Evolutionary conservation across 768 basidiomycete species (phyloP).

Genomic region (Cystofilobasidium macerans): DNA sequence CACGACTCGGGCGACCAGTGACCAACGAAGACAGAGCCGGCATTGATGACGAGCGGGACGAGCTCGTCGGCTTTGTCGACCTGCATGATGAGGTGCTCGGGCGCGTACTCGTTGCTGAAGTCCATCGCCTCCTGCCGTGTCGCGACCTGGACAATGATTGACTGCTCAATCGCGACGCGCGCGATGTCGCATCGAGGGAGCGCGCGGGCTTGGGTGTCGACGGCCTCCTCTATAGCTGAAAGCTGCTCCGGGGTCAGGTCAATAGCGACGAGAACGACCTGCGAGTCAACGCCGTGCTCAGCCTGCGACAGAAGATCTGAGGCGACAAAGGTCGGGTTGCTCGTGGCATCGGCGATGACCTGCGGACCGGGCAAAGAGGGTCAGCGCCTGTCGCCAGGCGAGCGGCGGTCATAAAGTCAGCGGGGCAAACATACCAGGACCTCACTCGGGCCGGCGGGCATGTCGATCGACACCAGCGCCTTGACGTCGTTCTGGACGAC

Average conservation of each 20-base stretch:
- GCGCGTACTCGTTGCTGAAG: conserved; percentile 96
- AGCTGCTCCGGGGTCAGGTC: conserved; percentile 54
- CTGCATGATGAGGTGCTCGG: conserved; percentile 93
- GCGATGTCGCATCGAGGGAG: conserved; percentile 83
- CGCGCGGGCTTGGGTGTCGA: conserved; percentile 75
- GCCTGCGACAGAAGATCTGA: conserved; percentile 96
- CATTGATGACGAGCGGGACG: conserved; percentile 67
- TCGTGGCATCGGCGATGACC: conserved; percentile 87
- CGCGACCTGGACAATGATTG: conserved; percentile 66
- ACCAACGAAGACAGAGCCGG: conserved; percentile 93
- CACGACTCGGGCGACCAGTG: conserved; percentile 95
- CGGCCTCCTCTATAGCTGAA: conserved; percentile 65
- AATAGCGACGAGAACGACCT: conserved; percentile 84
- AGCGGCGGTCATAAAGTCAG: background rate
- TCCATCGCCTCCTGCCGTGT: conserved; percentile 62
- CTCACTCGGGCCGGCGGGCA: conserved; percentile 97
- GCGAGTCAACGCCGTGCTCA: conserved; percentile 95
- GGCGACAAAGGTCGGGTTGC: conserved; percentile 80
- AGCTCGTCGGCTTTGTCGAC: conserved; percentile 56
- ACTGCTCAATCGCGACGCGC: conserved; percentile 75
- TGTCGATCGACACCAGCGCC: conserved; percentile 91
- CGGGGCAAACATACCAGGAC: conserved; percentile 55
- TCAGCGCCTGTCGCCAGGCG: background rate
- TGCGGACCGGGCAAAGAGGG: conserved; percentile 35
- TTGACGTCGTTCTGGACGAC: conserved; percentile 96